phyloP scores from a whole-genome alignment of 2,329 filamentous ascomycete genomes.

The Phoma sp. region DNA sequence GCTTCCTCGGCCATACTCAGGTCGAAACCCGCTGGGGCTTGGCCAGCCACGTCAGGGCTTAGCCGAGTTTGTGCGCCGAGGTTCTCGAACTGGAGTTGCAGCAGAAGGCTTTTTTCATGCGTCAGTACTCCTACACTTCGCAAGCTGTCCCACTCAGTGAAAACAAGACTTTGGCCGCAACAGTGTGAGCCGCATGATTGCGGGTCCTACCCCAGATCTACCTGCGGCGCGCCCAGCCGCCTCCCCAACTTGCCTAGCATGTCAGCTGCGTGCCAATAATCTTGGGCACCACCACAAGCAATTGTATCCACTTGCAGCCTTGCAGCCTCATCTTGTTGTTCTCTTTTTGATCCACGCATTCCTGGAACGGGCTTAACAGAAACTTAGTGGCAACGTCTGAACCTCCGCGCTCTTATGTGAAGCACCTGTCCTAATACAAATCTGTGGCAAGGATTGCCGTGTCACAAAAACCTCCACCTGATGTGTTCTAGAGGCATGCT shows the following conservation, averaged over 20 bases:
- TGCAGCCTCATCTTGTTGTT: slow-evolving; percentile 35
- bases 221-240: slow-evolving; percentile 17
- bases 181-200: slow-evolving; percentile 22
- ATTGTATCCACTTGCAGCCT: slow-evolving; percentile 29
- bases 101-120: slow-evolving; percentile 32
- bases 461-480: slow-evolving; percentile 26
- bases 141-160: slow-evolving; percentile 26
- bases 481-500: slow-evolving; percentile 34
- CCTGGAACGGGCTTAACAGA: slow-evolving; percentile 26
- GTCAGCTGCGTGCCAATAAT: slow-evolving; percentile 30
- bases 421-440: slow-evolving; percentile 31
- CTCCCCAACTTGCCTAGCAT: slow-evolving; percentile 23
- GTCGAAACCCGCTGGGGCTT: slow-evolving; percentile 35
- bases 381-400: slow-evolving; percentile 41
- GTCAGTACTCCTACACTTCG: slow-evolving; percentile 27
- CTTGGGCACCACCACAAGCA: slow-evolving; percentile 24
- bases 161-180: slow-evolving; percentile 44
- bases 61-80: slow-evolving; percentile 29
- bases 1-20: slow-evolving; percentile 31
- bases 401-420: slow-evolving; percentile 40
- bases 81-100: slow-evolving; percentile 40
- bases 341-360: slow-evolving; percentile 24
- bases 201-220: slow-evolving; percentile 18
- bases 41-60: slow-evolving; percentile 36
- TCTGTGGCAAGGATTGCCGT: slow-evolving; percentile 40